A percentile compares a stretch with the other conserved stretches of the same genome.
Evolutionary conservation across 139 green algal genomes (phyloP).

Genomic region (Coccomyxa sp.): DNA sequence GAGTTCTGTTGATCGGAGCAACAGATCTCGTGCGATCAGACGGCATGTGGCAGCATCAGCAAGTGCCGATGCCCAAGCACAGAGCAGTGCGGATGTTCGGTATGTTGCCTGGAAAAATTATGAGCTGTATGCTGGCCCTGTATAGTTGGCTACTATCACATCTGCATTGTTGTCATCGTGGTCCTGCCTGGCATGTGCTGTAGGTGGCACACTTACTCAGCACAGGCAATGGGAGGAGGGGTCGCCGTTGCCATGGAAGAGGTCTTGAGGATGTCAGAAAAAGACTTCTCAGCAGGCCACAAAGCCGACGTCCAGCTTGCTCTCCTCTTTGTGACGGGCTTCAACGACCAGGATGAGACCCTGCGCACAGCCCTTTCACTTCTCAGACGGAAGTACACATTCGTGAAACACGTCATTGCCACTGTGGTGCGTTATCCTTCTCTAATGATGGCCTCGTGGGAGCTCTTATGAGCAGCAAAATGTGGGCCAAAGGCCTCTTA

Average conservation of each 20-base stretch:
- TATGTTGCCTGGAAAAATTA: too few relatives aligned
- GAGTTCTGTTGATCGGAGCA: too few relatives aligned
- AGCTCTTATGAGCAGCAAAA: too few relatives aligned
- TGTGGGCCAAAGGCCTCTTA: too few relatives aligned
- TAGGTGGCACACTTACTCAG: not conserved
- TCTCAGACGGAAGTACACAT: not conserved
- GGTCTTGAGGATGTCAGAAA: not conserved
- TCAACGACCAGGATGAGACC: not conserved
- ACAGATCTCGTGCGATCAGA: too few relatives aligned
- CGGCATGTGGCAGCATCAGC: too few relatives aligned
- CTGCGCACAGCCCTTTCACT: not conserved
- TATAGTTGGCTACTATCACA: too few relatives aligned
- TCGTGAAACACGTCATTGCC: not conserved
- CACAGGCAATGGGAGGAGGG: too few relatives aligned
- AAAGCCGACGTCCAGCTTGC: not conserved
- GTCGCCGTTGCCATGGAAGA: not conserved
- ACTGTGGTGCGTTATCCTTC: not conserved
- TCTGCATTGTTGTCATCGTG: not conserved
- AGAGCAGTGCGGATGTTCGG: too few relatives aligned
- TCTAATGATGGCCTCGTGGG: too few relatives aligned
- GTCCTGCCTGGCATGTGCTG: not conserved
- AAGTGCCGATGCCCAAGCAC: too few relatives aligned
- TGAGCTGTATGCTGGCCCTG: too few relatives aligned
- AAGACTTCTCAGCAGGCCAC: not conserved
- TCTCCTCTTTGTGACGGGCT: not conserved